A percentile compares a stretch with the other conserved stretches of the same genome.
phyloP scores from a whole-genome alignment of 2,329 filamentous ascomycete genomes.

The Stachybotrys chlorohalonatus region DNA sequence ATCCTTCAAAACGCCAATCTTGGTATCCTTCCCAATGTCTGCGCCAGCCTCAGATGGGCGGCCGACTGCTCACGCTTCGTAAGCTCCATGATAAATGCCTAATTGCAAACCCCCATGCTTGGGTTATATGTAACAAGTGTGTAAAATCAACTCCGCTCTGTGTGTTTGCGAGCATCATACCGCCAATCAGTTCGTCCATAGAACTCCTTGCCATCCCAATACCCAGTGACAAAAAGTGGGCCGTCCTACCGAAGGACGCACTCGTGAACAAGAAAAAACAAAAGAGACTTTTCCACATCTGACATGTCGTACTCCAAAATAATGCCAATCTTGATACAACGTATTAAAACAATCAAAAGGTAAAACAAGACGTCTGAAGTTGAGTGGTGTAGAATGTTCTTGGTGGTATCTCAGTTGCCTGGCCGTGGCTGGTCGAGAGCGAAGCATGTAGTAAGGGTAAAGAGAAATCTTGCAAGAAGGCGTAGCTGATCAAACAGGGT shows the following conservation, averaged over 20 bases:
- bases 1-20: background rate
- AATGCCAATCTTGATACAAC: constrained; percentile 39
- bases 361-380: constrained; percentile 5
- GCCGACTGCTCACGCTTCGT: background rate
- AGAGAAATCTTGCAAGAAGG: background rate
- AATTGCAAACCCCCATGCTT: background rate
- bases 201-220: constrained; percentile 7
- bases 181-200: background rate
- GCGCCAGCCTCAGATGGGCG: background rate
- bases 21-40: background rate
- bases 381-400: constrained; percentile 11
- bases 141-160: background rate
- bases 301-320: constrained; percentile 40
- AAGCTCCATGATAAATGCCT: background rate
- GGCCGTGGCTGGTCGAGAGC: background rate
- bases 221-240: constrained; percentile 11
- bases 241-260: constrained; percentile 7
- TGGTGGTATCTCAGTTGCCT: background rate
- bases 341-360: constrained; percentile 5
- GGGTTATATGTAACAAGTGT: background rate
- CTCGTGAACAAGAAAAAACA: constrained; percentile 13
- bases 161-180: background rate
- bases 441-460: background rate
- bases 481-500: background rate
- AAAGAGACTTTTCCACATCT: constrained; percentile 19